A percentile compares a stretch with the other conserved stretches of the same genome.
phyloP scores from a whole-genome alignment of 2,329 filamentous ascomycete genomes.

The Phaeophleospora eucalypticola region DNA sequence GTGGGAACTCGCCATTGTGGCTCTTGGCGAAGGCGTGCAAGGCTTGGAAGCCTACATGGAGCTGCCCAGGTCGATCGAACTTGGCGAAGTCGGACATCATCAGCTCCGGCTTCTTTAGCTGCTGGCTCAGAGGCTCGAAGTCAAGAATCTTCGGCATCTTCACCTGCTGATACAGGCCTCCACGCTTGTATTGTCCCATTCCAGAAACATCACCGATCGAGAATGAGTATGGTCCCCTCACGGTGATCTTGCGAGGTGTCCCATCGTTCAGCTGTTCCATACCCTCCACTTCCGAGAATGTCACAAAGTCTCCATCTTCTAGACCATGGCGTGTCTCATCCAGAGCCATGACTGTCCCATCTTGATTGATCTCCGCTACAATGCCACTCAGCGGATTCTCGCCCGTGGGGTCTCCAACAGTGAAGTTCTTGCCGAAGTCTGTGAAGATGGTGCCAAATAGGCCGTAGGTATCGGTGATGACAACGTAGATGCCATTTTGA shows the following conservation, averaged over 20 bases:
- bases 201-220: conserved; percentile 90
- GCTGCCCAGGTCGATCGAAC: conserved; percentile 87
- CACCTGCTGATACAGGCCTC: conserved; percentile 89
- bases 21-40: conserved; percentile 77
- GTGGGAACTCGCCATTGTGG: conserved; percentile 68
- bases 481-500: conserved; percentile 84
- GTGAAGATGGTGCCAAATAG: conserved; percentile 96
- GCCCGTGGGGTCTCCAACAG: conserved; percentile 81
- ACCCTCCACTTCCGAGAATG: conserved; percentile 87
- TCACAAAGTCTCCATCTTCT: conserved; percentile 94
- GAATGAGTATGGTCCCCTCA: conserved; percentile 94
- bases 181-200: conserved; percentile 80
- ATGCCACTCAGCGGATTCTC: conserved; percentile 86
- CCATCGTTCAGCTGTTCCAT: conserved; percentile 83
- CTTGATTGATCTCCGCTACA: conserved; percentile 81
- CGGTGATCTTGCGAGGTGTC: conserved; percentile 83
- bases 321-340: conserved; percentile 94
- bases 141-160: conserved; percentile 96
- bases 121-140: conserved; percentile 74
- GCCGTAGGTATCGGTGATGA: conserved; percentile 84
- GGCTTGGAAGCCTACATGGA: conserved; percentile 89
- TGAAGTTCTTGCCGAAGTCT: conserved; percentile 94
- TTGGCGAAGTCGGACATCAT: conserved; percentile 95
- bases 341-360: conserved; percentile 84
- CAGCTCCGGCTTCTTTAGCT: conserved; percentile 83